Percentiles rank a stretch among this genome's conserved stretches.
phyloP scores from a whole-genome alignment of 2,329 filamentous ascomycete species.

The Aspergillus aculeatinus region DNA sequence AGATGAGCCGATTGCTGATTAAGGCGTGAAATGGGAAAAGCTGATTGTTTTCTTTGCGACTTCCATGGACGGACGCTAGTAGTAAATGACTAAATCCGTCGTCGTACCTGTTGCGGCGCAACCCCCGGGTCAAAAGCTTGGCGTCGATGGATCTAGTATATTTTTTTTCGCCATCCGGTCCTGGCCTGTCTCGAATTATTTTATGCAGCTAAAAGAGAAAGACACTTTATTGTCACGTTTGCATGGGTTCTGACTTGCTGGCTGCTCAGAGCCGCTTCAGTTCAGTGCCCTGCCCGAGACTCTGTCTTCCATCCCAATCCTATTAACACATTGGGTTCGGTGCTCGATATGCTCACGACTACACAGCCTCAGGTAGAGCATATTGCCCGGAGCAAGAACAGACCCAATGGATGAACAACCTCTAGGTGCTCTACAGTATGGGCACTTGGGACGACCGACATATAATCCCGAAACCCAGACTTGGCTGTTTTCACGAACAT shows the following conservation, averaged over 20 bases:
- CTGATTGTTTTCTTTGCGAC: neutral
- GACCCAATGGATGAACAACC: slow-evolving; percentile 59
- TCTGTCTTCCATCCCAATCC: neutral
- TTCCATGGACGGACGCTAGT: slow-evolving; percentile 2
- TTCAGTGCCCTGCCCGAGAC: neutral
- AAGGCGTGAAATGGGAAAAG: neutral
- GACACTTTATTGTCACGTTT: neutral
- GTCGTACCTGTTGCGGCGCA: slow-evolving; percentile 15
- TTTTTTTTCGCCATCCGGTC: slow-evolving; percentile 1
- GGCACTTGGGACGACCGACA: slow-evolving; percentile 54
- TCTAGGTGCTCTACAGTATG: slow-evolving; percentile 55
- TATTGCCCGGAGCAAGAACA: slow-evolving; percentile 33
- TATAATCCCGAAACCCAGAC: slow-evolving; percentile 49
- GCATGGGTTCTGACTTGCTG: slow-evolving; percentile 7
- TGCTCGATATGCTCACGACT: slow-evolving; percentile 31
- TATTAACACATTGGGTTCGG: slow-evolving; percentile 1
- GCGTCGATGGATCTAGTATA: slow-evolving; percentile 6
- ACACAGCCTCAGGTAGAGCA: slow-evolving; percentile 21
- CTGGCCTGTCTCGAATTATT: neutral
- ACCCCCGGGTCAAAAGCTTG: slow-evolving; percentile 14
- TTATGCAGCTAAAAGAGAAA: slow-evolving; percentile 2
- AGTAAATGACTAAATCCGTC: neutral
- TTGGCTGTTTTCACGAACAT: slow-evolving; percentile 51
- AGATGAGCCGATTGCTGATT: neutral
- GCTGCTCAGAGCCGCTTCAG: slow-evolving; percentile 8